Conservation (phyloP, 2,329 filamentous ascomycete species). For the Didymella arachidicola region DNA sequence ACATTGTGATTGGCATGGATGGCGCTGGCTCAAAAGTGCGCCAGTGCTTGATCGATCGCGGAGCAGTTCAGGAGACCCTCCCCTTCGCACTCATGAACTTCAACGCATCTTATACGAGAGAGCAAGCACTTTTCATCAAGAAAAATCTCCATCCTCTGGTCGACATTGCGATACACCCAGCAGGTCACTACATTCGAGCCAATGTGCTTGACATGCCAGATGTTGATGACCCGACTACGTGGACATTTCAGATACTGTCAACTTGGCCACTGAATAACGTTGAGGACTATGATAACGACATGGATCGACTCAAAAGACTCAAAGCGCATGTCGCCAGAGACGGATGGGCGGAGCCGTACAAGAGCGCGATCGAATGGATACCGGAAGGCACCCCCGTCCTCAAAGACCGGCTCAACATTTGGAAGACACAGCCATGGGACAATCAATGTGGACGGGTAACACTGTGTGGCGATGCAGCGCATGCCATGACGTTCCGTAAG, state of each 20-base stretch:
- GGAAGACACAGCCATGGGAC: constrained; percentile 48
- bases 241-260: constrained; percentile 47
- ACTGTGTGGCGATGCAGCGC: constrained; percentile 51
- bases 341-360: constrained; percentile 46
- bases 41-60: constrained; percentile 31
- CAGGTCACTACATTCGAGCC: constrained; percentile 40
- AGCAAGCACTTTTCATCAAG: constrained; percentile 39
- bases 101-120: constrained; percentile 36
- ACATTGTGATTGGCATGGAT: constrained; percentile 36
- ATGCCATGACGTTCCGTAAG: constrained; percentile 52
- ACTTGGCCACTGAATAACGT: constrained; percentile 41
- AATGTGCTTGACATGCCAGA: constrained; percentile 47
- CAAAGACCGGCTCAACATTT: constrained; percentile 47
- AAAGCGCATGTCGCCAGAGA: constrained; percentile 40
- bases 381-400: constrained; percentile 39
- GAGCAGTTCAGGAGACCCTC: constrained; percentile 33
- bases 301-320: constrained; percentile 31
- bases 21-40: constrained; percentile 40
- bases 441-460: constrained; percentile 45
- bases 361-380: constrained; percentile 46
- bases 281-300: constrained; percentile 41
- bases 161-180: constrained; percentile 44
- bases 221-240: constrained; percentile 42
- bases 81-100: constrained; percentile 45
- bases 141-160: constrained; percentile 39